A percentile compares a stretch with the other conserved stretches of the same genome.
Evolutionary conservation across 108 stramenopile genomes (phyloP).

Genomic region (Mediolabrus comicus): DNA sequence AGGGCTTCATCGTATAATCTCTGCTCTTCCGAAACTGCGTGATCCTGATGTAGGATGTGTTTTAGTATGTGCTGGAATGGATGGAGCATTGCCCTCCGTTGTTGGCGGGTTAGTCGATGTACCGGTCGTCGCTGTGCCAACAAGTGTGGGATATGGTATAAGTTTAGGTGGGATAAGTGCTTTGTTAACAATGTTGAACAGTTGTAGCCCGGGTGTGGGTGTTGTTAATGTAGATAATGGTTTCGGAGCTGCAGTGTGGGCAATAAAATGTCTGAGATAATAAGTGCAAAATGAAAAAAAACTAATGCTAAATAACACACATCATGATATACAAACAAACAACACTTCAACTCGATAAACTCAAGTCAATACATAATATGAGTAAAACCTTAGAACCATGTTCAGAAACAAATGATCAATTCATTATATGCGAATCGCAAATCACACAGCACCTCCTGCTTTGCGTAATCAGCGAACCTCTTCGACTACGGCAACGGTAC

Average conservation of each 20-base stretch:
- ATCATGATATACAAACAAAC: no score
- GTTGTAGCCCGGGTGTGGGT: conserved; percentile 93
- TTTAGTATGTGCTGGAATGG: conserved; percentile 94
- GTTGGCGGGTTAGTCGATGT: conserved; percentile 91
- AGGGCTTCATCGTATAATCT: conserved; percentile 90
- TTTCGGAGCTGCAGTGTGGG: conserved; percentile 93
- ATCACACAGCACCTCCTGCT: no score
- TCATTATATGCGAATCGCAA: no score
- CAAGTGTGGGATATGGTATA: conserved; percentile 93
- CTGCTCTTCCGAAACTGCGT: conserved; percentile 67
- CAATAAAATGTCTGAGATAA: conserved; percentile 69
- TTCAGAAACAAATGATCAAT: no score
- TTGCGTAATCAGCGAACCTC: no score
- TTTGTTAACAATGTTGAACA: conserved; percentile 94
- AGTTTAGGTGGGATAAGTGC: conserved; percentile 91
- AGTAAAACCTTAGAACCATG: no score
- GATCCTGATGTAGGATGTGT: conserved; percentile 75
- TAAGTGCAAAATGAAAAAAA: no score
- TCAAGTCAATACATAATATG: no score
- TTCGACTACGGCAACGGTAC: no score
- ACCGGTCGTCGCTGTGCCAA: conserved; percentile 94
- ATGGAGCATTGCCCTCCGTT: conserved; percentile 94
- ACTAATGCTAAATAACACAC: no score
- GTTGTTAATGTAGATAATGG: conserved; percentile 98
- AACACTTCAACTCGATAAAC: no score